A percentile compares a stretch with the other conserved stretches of the same genome.
phyloP scores from a whole-genome alignment of 768 basidiomycete genomes.

The Leucocoprinus leucothites region DNA sequence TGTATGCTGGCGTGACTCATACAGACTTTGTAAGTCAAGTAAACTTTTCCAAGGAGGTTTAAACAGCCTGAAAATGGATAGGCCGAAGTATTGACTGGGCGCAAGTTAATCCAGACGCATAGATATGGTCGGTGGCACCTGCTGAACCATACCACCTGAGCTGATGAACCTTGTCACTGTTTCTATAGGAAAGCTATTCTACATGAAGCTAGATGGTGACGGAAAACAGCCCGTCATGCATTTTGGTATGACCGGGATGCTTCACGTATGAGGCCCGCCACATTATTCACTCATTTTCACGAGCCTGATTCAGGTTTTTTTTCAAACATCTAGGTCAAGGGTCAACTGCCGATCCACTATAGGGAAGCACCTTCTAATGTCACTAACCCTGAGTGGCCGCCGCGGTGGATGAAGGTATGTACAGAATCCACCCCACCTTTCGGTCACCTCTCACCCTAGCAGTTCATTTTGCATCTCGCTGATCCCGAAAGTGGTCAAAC shows the following conservation, averaged over 20 bases:
- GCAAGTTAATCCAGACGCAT: conserved; percentile 42
- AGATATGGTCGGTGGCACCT: conserved; percentile 45
- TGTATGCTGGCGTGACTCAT: conserved; percentile 56
- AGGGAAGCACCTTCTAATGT: conserved; percentile 38
- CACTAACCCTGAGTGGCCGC: conserved; percentile 53
- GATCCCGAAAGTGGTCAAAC: conserved; percentile 31
- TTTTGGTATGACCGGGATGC: conserved; percentile 87
- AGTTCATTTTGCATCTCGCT: conserved; percentile 67
- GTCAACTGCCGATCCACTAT: conserved; percentile 46
- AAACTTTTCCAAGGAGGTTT: neutral
- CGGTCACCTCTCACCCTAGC: neutral
- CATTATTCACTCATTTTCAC: neutral
- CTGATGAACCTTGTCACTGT: neutral
- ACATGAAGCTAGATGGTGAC: conserved; percentile 56
- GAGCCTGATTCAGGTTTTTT: neutral
- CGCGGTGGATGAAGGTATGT: conserved; percentile 60
- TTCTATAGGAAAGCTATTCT: conserved; percentile 58
- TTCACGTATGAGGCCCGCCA: conserved; percentile 43
- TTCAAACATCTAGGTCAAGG: conserved; percentile 37
- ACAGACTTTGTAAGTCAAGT: conserved; percentile 56
- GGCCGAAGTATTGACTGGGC: conserved; percentile 51
- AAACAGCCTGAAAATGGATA: conserved; percentile 22
- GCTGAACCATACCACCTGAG: neutral
- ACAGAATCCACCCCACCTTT: neutral
- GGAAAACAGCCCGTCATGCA: conserved; percentile 70